A percentile compares a stretch with the other conserved stretches of the same genome.
These are phyloP conservation scores for Fusarium brevicatenulatum DNA, from an alignment of 2,329 filamentous ascomycete genomes.

Conservation along the genomic window DNA sequence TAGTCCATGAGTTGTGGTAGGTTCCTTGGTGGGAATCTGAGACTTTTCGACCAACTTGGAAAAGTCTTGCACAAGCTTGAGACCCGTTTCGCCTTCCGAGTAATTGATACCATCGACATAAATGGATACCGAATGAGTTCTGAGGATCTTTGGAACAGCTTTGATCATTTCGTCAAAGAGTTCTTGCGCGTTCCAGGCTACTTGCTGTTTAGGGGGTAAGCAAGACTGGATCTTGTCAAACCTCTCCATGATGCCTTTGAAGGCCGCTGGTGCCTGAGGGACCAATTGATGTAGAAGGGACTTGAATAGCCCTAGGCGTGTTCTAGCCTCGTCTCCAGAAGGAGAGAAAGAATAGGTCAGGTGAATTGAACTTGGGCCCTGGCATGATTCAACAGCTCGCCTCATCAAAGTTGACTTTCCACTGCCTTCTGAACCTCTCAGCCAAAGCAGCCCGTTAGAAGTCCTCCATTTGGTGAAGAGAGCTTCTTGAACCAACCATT, in stretches of 20 bases:
- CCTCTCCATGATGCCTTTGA: not conserved
- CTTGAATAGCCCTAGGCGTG: not conserved
- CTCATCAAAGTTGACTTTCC: slow-evolving; percentile 7
- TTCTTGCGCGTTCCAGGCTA: not conserved
- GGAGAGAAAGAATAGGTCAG: not conserved
- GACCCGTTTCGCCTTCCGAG: not conserved
- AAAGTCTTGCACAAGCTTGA: slow-evolving; percentile 4
- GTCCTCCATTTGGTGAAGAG: not conserved
- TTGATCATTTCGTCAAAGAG: not conserved
- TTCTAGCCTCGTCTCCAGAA: not conserved
- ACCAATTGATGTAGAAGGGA: not conserved
- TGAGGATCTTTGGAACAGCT: not conserved
- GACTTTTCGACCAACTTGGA: not conserved
- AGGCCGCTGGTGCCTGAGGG: not conserved
- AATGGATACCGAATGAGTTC: not conserved
- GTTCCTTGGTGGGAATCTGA: not conserved
- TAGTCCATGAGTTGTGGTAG: not conserved
- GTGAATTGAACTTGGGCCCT: not conserved
- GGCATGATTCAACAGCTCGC: not conserved
- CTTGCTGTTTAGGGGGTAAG: not conserved
- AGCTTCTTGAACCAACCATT: not conserved
- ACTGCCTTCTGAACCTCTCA: not conserved
- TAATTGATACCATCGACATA: not conserved
- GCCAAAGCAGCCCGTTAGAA: not conserved
- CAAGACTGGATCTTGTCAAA: not conserved